Base-by-base conservation (phyloP, 495 filamentous ascomycete genomes). In the Diplogelasinospora grovesii region DNA sequence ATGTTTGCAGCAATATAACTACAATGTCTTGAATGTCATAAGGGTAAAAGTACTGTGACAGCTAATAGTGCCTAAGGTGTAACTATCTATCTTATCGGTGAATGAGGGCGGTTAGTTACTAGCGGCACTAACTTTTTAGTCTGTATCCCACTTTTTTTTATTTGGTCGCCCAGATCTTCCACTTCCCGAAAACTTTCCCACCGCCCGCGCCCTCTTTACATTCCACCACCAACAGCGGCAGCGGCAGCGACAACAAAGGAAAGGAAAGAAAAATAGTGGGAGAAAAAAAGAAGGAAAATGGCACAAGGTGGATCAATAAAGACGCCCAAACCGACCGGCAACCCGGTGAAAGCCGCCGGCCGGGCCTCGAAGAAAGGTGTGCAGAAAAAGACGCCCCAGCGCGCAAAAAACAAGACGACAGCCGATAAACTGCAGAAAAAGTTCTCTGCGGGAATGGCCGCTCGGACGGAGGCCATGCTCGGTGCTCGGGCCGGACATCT, bases 401-500 rank as follows among this genome's bases (percentile, higher is more conserved):
- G 46, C 48, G 61, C 57, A 50, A 68, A 67, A 54, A 26, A 52
- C 22, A 66, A 64, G 47, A 54, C 53, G n/a, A 53, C 31, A 1
- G 62, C 65, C 28, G 68, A 73, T 51, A 65, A 64, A 54, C 20
- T 65, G 33, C 52, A 56, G 50, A 59, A 58, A 36, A 68, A 69
- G 45, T 63, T 55, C 38, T 56, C 65, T 3, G 58, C 54, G 7
- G 69, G 66, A 10, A 45, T 73, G 50, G 62, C 58, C 8, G 53
- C 56, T 20, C 54, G 57, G 53, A 73, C 69, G 22, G 69, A 73
- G 56, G 40, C 51, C 30, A 53, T 73, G 59, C 48, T 73, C 33
- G 68, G 66, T 34, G 66, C 66, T 51, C 48, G 67, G 7, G 69
- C 65, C 19, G 68, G 69, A 0, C 69, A 73, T 27, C 44, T 73